A percentile compares a stretch with the other conserved stretches of the same genome.
Conservation (phyloP, 2,329 filamentous ascomycete species). For the Diatrype stigma region DNA sequence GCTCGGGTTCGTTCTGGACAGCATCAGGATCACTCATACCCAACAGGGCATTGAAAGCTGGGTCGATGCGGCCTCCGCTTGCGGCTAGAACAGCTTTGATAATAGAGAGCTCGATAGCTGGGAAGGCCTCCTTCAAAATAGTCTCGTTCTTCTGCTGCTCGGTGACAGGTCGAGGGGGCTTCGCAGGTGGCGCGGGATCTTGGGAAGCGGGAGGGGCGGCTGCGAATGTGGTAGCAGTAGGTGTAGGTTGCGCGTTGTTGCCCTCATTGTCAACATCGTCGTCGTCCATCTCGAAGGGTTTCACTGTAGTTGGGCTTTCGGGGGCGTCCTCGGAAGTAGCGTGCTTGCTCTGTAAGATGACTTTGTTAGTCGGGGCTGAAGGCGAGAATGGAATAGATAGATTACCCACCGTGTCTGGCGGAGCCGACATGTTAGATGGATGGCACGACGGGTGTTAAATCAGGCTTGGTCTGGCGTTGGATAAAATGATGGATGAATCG, state of each 20-base stretch:
- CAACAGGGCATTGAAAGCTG: constrained; percentile 90
- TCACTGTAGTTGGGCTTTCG: constrained; percentile 63
- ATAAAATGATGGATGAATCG: not conserved
- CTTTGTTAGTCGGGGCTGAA: constrained; percentile 3
- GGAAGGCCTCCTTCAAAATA: constrained; percentile 92
- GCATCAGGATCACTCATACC: constrained; percentile 84
- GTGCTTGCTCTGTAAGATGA: constrained; percentile 37
- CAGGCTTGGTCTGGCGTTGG: not conserved
- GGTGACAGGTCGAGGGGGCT: constrained; percentile 79
- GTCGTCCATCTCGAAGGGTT: constrained; percentile 65
- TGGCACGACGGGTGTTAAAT: no score
- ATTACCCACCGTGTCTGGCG: constrained; percentile 27
- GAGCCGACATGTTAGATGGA: constrained; percentile 28
- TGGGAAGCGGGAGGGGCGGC: constrained; percentile 31
- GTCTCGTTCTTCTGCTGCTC: constrained; percentile 80
- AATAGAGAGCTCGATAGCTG: constrained; percentile 71
- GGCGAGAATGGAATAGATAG: constrained; percentile 13
- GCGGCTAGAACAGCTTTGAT: constrained; percentile 85
- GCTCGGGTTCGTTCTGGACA: constrained; percentile 46
- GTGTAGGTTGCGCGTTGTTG: constrained; percentile 13
- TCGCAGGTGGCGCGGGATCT: constrained; percentile 57
- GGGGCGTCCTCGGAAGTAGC: constrained; percentile 38
- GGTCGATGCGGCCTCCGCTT: constrained; percentile 82
- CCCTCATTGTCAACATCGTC: constrained; percentile 60
- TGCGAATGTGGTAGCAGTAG: constrained; percentile 26